Base-by-base conservation (phyloP, 129 eudicot species). In the Flaveria trinervia region DNA sequence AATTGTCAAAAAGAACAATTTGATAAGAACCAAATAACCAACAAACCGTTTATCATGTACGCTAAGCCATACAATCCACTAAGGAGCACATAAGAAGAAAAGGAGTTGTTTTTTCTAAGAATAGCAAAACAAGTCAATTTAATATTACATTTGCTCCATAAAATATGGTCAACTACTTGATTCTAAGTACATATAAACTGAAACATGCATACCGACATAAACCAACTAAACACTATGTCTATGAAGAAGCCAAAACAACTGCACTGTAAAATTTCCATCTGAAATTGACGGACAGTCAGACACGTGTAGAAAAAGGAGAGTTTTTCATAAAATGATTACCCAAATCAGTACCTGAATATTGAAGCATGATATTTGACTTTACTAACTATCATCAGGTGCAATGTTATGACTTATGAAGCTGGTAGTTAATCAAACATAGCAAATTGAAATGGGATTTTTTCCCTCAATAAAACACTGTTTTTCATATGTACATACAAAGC, bases 11-110 rank as follows among this genome's bases (percentile, higher is more conserved):
- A 11, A 69, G 36, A 30, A 49, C 26, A 48, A 48, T 2, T 8
- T 44, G 62, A 25, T 17, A 66, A 46, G 60, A n/a, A 80, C 68
- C 39, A 64, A 33, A 49, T 3, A 61, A 73, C 62, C 62, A 68
- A 20, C 36, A 80, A 2, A 3, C 4, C 49, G 1, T 25, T 65
- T 48, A 56, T 74, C 65, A 74, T 48, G 39, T 28, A 52, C 57
- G 16, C 44, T 43, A 59, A 66, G 13, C 20, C 30, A 18, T 48
- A 59, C 17, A 20, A 26, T 17, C 25, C 62, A 30, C 33, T 20
- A 20, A 20, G 22, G 22, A 20, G 22, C 22, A 30, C 28, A 49
- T 48, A 44, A 49, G 65, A 39, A 20, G 22, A 16, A 23, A 10
- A 2, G 16, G 49, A 33, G 70, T 11, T 25, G 2, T 28, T 14